phyloP scores from a whole-genome alignment of 1,284 basidiomycete genomes.

The Heterobasidion occidentale region DNA sequence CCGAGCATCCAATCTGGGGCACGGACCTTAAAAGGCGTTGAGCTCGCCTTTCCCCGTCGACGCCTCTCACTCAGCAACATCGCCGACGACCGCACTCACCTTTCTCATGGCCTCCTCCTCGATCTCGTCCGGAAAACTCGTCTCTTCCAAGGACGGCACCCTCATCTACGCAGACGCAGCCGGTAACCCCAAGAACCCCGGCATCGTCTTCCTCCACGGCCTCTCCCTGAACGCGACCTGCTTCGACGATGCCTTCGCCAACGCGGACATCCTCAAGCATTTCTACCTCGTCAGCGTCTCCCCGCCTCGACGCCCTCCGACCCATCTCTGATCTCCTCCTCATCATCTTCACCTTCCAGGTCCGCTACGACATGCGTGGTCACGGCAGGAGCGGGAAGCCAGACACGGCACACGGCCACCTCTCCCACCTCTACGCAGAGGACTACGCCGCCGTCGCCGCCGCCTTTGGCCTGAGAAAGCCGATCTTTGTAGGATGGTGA shows the following conservation, averaged over 20 bases:
- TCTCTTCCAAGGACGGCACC: background rate
- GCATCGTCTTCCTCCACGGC: background rate
- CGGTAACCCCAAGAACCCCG: background rate
- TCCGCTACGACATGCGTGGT: background rate
- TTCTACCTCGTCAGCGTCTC: background rate
- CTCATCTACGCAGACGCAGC: background rate
- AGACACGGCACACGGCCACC: no score
- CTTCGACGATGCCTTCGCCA: background rate
- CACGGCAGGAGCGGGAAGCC: background rate
- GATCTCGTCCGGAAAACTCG: background rate
- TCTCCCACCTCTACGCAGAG: no score
- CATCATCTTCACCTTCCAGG: background rate
- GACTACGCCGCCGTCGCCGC: no score
- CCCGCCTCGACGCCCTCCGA: background rate
- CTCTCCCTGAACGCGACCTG: background rate
- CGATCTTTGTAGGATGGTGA: no score
- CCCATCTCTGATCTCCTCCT: background rate
- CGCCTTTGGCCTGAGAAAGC: no score
- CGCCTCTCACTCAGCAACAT: no score
- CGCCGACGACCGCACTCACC: background rate
- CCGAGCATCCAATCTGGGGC: no score
- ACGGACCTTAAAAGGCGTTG: no score
- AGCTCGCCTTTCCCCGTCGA: no score
- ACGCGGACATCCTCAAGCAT: background rate
- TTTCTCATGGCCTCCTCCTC: background rate